Conservation (phyloP, 1,284 basidiomycete species). For the Cryptococcus jaspeensis region DNA sequence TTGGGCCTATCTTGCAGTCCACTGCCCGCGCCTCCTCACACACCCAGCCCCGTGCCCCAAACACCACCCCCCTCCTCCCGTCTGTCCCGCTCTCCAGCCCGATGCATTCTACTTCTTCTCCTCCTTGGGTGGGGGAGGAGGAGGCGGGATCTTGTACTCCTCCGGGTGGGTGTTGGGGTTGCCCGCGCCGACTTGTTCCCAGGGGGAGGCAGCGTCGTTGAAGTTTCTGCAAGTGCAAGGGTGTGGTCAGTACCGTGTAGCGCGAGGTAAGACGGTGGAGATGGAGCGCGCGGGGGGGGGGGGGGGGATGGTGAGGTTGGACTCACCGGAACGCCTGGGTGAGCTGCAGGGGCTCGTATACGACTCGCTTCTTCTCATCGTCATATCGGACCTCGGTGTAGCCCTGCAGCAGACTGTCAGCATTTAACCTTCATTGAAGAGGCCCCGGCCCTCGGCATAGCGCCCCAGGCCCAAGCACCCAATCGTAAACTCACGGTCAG, state of each 20-base stretch:
- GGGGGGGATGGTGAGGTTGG: neutral
- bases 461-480: neutral
- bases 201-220: constrained; percentile 80
- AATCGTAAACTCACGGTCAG: constrained; percentile 63
- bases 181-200: constrained; percentile 95
- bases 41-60: neutral
- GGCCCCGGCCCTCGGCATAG: neutral
- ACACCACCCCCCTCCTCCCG: neutral
- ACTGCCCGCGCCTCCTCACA: neutral
- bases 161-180: constrained; percentile 39
- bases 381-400: constrained; percentile 98
- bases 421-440: neutral
- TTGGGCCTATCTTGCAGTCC: neutral
- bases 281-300: no score
- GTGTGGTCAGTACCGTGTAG: neutral
- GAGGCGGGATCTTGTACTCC: constrained; percentile 52
- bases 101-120: constrained; percentile 37
- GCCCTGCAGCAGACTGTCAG: constrained; percentile 56
- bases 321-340: constrained; percentile 93
- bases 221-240: constrained; percentile 68
- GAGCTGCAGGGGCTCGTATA: constrained; percentile 95
- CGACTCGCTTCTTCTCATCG: constrained; percentile 97
- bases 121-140: constrained; percentile 47
- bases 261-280: no score
- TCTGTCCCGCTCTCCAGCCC: neutral